Percentiles rank a stretch among this genome's conserved stretches.
These are phyloP conservation scores for Moesziomyces globuligerus DNA, from an alignment of 1,284 basidiomycete genomes.

Conservation along the genomic window DNA sequence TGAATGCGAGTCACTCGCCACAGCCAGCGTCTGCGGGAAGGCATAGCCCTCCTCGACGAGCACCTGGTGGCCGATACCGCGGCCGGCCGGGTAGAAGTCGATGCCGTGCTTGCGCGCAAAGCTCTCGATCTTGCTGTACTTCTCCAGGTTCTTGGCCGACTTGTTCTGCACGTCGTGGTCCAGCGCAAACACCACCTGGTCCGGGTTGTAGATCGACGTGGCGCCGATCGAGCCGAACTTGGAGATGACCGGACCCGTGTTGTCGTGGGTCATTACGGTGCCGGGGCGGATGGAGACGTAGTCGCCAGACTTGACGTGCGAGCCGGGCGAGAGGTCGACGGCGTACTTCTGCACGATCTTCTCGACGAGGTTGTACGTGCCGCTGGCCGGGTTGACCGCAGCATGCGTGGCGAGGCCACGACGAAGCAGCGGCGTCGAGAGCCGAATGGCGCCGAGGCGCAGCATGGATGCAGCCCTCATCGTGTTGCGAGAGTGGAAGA, in stretches of 20 bases:
- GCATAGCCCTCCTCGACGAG: conserved; percentile 66
- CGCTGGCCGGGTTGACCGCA: conserved; percentile 26
- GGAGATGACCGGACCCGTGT: conserved; percentile 95
- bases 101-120: conserved; percentile 87
- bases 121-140: conserved; percentile 90
- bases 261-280: conserved; percentile 82
- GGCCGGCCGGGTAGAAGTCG: conserved; percentile 96
- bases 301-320: conserved; percentile 85
- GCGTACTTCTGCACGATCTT: conserved; percentile 98
- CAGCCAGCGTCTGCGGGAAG: conserved; percentile 66
- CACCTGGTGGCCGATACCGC: conserved; percentile 82
- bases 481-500: conserved; percentile 2
- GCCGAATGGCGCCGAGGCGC: conserved; percentile 25
- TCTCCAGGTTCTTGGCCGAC: conserved; percentile 88
- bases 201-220: conserved; percentile 81
- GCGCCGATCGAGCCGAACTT: conserved; percentile 92
- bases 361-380: conserved; percentile 76
- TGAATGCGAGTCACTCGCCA: conserved; percentile 95
- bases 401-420: conserved; percentile 44
- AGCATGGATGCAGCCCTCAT: conserved; percentile 38
- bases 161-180: conserved; percentile 99
- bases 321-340: conserved; percentile 78
- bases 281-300: conserved; percentile 99
- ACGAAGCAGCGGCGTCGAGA: conserved; percentile 14
- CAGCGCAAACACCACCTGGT: conserved; percentile 92